Percentiles rank a stretch among this genome's conserved stretches.
These are phyloP conservation scores for Sonneratia caseolaris DNA, from an alignment of 345 rosid species.

Conservation along the genomic window DNA sequence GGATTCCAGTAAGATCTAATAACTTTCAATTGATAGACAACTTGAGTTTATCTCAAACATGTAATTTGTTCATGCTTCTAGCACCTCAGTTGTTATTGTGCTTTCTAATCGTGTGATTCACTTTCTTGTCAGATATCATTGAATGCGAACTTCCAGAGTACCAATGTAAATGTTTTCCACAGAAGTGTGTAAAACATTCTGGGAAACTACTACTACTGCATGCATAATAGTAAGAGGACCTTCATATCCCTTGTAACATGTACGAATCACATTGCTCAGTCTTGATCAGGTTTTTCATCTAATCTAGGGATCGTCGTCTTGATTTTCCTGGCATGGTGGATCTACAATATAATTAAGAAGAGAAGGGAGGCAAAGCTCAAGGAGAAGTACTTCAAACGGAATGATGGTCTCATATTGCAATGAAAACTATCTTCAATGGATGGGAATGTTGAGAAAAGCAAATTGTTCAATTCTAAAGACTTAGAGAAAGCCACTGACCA, in stretches of 20 bases:
- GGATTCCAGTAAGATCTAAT: neutral
- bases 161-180: neutral
- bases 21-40: neutral
- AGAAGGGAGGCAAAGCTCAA: constrained; percentile 6
- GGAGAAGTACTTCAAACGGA: constrained; percentile 10
- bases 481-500: constrained; percentile 11
- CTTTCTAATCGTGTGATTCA: neutral
- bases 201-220: neutral
- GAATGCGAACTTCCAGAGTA: constrained; percentile 1
- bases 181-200: neutral
- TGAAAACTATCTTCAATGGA: neutral
- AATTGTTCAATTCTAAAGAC: constrained; percentile 3
- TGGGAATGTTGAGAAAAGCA: constrained; percentile 3
- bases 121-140: constrained; percentile 2
- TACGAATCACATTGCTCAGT: neutral
- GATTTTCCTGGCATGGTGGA: neutral
- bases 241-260: neutral
- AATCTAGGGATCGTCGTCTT: neutral
- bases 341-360: constrained; percentile 5
- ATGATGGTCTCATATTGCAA: constrained; percentile 8
- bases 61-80: no score
- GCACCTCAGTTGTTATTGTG: neutral
- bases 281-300: neutral
- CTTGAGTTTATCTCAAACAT: neutral
- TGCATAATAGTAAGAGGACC: neutral